A percentile compares a stretch with the other conserved stretches of the same genome.
Evolutionary conservation across 352 stramenopile species (phyloP).

Genomic region (Globisporangium perplexum): DNA sequence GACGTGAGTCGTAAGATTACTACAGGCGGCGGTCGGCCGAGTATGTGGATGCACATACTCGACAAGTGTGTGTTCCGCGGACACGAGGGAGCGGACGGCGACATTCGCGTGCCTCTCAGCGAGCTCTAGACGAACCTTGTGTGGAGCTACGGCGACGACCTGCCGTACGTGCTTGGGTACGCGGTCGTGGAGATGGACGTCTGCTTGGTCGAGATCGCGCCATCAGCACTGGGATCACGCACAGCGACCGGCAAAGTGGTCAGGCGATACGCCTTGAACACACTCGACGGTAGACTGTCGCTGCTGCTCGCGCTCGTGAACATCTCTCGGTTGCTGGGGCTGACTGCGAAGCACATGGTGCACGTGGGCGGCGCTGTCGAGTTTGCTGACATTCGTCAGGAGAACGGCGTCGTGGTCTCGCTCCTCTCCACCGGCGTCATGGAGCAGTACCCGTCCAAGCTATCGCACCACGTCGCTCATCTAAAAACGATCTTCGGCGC

Average conservation of each 20-base stretch:
- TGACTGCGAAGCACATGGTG: background rate
- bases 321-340: background rate
- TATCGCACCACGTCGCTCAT: background rate
- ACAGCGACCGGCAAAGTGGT: background rate
- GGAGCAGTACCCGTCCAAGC: background rate
- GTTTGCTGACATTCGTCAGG: background rate
- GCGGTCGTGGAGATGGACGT: background rate
- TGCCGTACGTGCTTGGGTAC: constrained; percentile 4
- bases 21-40: no score
- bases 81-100: background rate
- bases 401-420: background rate
- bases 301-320: constrained; percentile 5
- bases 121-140: background rate
- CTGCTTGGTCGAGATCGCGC: background rate
- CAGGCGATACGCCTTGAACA: background rate
- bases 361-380: no score
- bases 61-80: constrained; percentile 4
- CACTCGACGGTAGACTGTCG: background rate
- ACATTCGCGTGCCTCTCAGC: no score
- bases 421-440: background rate
- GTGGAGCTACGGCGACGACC: background rate
- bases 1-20: no score
- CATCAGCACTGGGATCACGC: background rate
- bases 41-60: no score
- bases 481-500: constrained; percentile 7